Conservation (phyloP, 768 basidiomycete genomes). For the Xerocomellus dryophilus region DNA sequence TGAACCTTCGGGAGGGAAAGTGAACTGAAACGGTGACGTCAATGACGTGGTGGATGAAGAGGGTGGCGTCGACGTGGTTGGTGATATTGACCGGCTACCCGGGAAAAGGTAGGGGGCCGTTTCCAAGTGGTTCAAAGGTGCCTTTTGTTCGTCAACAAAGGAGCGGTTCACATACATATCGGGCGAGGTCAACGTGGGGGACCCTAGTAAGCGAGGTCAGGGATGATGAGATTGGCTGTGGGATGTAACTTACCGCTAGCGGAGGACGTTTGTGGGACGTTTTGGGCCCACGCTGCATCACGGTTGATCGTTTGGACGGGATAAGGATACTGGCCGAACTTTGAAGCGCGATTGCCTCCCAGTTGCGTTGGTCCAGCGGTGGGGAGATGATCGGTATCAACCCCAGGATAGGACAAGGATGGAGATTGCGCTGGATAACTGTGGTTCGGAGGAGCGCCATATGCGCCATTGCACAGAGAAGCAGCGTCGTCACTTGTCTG, state of each 20-base stretch:
- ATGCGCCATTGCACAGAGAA: conserved; percentile 43
- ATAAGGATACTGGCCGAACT: conserved; percentile 53
- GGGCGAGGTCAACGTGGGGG: conserved; percentile 47
- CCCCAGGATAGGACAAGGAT: conserved; percentile 37
- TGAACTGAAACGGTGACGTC: conserved; percentile 65
- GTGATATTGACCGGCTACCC: conserved; percentile 70
- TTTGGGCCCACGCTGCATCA: conserved; percentile 30
- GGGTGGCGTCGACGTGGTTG: conserved; percentile 57
- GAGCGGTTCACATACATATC: conserved; percentile 50
- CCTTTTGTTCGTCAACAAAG: conserved; percentile 56
- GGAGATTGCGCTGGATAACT: conserved; percentile 49
- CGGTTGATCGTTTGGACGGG: conserved; percentile 35
- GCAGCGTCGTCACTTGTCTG: conserved; percentile 47
- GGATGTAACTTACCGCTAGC: conserved; percentile 30
- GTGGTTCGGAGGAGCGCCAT: conserved; percentile 38
- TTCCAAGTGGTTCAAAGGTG: conserved; percentile 48
- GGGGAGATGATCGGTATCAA: conserved; percentile 34
- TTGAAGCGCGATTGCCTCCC: conserved; percentile 42
- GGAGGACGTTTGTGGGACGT: conserved; percentile 30
- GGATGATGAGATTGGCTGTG: conserved; percentile 27
- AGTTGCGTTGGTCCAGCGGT: conserved; percentile 28
- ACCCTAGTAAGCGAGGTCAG: conserved; percentile 47
- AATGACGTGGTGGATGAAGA: conserved; percentile 61
- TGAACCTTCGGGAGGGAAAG: conserved; percentile 52
- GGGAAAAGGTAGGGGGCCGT: conserved; percentile 58